Percentiles rank a stretch among this genome's conserved stretches.
Conservation (phyloP, 805 yeast genomes). For the Wickerhamiella sorbophila region DNA sequence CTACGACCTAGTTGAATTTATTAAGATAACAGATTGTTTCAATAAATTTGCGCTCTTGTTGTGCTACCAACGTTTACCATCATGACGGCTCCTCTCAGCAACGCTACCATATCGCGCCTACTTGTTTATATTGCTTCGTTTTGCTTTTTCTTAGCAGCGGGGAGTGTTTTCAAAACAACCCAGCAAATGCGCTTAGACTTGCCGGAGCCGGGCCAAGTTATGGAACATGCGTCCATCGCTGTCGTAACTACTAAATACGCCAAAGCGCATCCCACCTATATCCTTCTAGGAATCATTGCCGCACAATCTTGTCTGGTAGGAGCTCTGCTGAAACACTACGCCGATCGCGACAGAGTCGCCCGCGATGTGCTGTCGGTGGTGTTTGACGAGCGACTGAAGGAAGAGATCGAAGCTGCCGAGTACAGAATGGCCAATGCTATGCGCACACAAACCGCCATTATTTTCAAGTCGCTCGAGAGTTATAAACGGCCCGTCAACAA, state of each 20-base stretch:
- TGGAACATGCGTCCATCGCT: neutral
- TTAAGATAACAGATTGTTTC: neutral
- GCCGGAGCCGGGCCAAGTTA: neutral
- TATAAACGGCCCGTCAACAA: neutral
- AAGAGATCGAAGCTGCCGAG: neutral
- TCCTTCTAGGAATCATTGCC: neutral
- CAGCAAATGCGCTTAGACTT: neutral
- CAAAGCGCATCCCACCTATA: neutral
- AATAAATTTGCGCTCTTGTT: neutral
- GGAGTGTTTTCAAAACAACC: neutral
- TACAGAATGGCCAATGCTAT: neutral
- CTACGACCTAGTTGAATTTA: neutral
- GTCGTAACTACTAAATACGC: neutral
- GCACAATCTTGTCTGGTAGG: neutral
- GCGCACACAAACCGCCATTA: neutral
- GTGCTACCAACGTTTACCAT: neutral
- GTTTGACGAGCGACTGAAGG: neutral
- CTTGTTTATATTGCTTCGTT: neutral
- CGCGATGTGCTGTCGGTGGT: neutral
- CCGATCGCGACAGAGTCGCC: neutral
- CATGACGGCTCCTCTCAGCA: neutral
- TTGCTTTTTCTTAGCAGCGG: neutral
- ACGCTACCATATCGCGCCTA: neutral
- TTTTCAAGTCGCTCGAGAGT: neutral
- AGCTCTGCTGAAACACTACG: neutral